phyloP scores from a whole-genome alignment of 495 filamentous ascomycete genomes.

The Penicillium ucsense region DNA sequence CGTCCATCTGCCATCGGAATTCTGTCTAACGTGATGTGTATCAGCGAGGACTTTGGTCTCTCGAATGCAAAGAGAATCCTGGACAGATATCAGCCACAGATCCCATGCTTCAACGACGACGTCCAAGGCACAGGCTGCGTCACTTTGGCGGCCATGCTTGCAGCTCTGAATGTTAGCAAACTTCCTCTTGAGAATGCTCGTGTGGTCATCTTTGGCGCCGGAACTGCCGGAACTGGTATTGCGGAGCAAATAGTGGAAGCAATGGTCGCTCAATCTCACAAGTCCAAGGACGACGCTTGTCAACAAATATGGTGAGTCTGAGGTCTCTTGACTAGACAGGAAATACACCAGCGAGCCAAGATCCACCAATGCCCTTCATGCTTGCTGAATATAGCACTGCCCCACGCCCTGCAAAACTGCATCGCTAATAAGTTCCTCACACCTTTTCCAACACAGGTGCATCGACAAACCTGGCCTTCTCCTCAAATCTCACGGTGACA shows the following conservation, averaged over 20 bases:
- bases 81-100: conserved; percentile 58
- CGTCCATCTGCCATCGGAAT: neutral
- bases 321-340: too few species aligned
- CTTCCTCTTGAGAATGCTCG: conserved; percentile 56
- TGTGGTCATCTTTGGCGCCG: conserved; percentile 69
- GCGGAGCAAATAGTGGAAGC: conserved; percentile 77
- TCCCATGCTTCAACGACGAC: conserved; percentile 88
- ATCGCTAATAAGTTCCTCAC: neutral
- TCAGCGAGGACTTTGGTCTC: conserved; percentile 50
- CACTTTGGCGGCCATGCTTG: conserved; percentile 71
- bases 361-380: too few species aligned
- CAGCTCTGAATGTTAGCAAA: conserved; percentile 58
- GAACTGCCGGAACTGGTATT: conserved; percentile 78
- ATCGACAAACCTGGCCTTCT: conserved; percentile 80
- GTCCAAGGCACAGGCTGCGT: conserved; percentile 86
- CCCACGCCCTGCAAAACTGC: neutral
- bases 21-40: neutral
- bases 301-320: conserved; percentile 67
- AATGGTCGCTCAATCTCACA: conserved; percentile 57
- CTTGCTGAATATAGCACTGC: too few species aligned
- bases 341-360: too few species aligned
- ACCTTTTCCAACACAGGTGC: conserved; percentile 43
- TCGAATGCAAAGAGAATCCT: conserved; percentile 56
- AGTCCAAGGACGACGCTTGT: conserved; percentile 61
- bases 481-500: conserved; percentile 47